Evolutionary conservation across 1,284 basidiomycete genomes (phyloP), one percentile per base, ranked within the genome.

Genomic region (Sphaerobolus stellatus): DNA sequence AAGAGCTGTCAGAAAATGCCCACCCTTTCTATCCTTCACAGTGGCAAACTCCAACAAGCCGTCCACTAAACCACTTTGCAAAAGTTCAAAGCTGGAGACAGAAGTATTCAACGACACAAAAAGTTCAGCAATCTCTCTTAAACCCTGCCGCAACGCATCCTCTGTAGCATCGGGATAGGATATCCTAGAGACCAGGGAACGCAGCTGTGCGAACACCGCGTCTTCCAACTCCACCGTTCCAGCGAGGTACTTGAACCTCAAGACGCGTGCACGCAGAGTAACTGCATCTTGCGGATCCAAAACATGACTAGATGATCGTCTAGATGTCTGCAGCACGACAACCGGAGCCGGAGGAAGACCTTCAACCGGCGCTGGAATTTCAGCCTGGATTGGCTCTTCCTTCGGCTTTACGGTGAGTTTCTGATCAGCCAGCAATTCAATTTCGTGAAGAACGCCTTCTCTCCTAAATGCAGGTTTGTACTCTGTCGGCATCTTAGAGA

Each of bases 391-490:
- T 9, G 77, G 67, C 61, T 82, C 86, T 3, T 76, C 75, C 60
- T 81, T 85, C 8, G 76, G 64, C 65, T 83, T 85, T 7, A 75
- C 61, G 1, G 84, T 74, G 28, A 94, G 73, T 4, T 78, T 67
- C 47, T 86, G 80, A 13, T 78, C 75, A 11, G 91, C 85, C 27
- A 94, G 74, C 3, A 75, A 70, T 60, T 94, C 92, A 29, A 97
- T 86, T 68, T 97, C 94, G 68, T 94, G 90, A 67, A 96, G 86
- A 33, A 98, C 95, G 16, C 94, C 95, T 71, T 98, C 94, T 41
- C 94, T 81, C 16, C 90, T 82, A 79, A 98, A 93, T 0, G 88
- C 85, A 16, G 91, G 87, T 63, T 85, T 86, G 71, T 96, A 98
- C 46, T 92, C 81, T 5, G 82, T 74, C 3, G 91, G 87, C 33